Evolutionary conservation across 2,329 filamentous ascomycete genomes (phyloP).

Genomic region (Curvularia spicifera): DNA sequence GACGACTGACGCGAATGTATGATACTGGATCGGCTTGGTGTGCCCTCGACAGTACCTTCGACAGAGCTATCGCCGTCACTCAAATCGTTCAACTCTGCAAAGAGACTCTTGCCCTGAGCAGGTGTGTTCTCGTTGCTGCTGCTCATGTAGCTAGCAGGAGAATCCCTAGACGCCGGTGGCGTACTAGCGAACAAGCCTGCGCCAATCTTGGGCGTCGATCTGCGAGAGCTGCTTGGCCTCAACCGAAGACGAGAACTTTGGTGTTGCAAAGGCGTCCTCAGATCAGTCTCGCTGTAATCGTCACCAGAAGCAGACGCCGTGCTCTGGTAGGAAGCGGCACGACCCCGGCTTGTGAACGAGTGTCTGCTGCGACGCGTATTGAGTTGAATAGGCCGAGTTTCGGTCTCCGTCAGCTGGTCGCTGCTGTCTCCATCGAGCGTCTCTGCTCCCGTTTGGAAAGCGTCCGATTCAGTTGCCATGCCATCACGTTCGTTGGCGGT

Average conservation of each 20-base stretch:
- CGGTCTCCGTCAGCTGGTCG: slow-evolving; percentile 86
- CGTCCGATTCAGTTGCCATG: slow-evolving; percentile 82
- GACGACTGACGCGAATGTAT: slow-evolving; percentile 43
- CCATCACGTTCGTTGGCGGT: slow-evolving; percentile 76
- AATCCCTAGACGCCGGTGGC: slow-evolving; percentile 62
- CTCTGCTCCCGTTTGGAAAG: slow-evolving; percentile 93
- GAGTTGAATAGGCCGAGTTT: slow-evolving; percentile 56
- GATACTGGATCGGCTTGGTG: slow-evolving; percentile 43
- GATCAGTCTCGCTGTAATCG: slow-evolving; percentile 69
- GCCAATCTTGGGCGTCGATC: slow-evolving; percentile 62
- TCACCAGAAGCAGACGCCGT: slow-evolving; percentile 86
- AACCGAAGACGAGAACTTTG: slow-evolving; percentile 74
- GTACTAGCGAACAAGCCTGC: slow-evolving; percentile 67
- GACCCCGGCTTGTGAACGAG: slow-evolving; percentile 57
- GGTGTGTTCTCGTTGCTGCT: slow-evolving; percentile 55
- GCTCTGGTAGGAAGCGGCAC: slow-evolving; percentile 77
- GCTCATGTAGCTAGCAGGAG: slow-evolving; percentile 58
- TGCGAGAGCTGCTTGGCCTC: slow-evolving; percentile 64
- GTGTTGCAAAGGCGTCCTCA: slow-evolving; percentile 68
- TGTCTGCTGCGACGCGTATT: slow-evolving; percentile 49
- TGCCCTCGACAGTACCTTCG: slow-evolving; percentile 47
- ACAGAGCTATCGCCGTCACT: slow-evolving; percentile 53
- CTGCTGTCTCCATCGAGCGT: slow-evolving; percentile 71
- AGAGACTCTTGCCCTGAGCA: slow-evolving; percentile 77
- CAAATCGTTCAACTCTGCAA: slow-evolving; percentile 86